phyloP scores from a whole-genome alignment of 768 basidiomycete species.

The Agaricus blazei region DNA sequence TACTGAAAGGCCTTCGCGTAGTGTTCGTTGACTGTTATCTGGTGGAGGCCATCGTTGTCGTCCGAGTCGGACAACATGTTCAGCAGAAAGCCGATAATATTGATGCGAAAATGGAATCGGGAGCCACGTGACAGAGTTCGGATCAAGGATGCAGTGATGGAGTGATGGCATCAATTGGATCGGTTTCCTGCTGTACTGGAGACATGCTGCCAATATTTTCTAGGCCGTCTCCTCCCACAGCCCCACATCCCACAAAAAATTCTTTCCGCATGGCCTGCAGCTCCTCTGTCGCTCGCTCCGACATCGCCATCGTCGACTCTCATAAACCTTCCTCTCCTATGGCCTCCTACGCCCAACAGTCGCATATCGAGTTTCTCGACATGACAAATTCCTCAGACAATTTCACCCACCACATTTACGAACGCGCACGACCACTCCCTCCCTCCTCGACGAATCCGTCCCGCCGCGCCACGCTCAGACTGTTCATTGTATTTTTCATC shows the following conservation, averaged over 20 bases:
- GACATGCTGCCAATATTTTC: no score
- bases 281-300: no score
- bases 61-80: slow-evolving; percentile 21
- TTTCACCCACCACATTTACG: background rate
- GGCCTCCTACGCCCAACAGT: no score
- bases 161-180: no score
- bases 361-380: background rate
- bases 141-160: background rate
- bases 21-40: slow-evolving; percentile 31
- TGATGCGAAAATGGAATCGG: background rate
- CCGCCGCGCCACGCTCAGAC: background rate
- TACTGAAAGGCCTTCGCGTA: slow-evolving; percentile 76
- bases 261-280: no score
- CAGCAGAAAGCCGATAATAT: slow-evolving; percentile 7
- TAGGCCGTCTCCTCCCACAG: no score
- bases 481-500: background rate
- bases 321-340: no score
- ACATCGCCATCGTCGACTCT: no score
- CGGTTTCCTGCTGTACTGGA: no score
- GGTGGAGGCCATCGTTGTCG: slow-evolving; percentile 14
- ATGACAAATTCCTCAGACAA: background rate
- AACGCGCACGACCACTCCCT: background rate
- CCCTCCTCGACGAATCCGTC: background rate
- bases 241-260: no score
- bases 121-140: background rate